These are phyloP conservation scores for Phytophthora palmivora DNA, from an alignment of 352 stramenopile species.

Conservation along the genomic window DNA sequence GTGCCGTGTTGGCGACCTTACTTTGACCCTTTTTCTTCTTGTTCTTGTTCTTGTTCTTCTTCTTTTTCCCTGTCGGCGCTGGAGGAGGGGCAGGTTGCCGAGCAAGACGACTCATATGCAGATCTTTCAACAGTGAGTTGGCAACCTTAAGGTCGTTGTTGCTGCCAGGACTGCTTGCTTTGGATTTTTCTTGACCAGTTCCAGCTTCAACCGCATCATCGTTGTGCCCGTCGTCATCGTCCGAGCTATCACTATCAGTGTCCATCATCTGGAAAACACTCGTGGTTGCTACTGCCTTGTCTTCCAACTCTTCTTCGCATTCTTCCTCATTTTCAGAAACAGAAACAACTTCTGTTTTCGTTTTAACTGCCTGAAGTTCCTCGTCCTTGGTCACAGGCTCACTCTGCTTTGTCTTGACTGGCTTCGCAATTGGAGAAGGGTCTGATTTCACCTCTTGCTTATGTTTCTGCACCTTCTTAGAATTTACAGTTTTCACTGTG, in stretches of 20 bases:
- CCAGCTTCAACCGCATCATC: slow-evolving; percentile 26
- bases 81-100: slow-evolving; percentile 41
- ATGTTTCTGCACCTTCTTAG: slow-evolving; percentile 19
- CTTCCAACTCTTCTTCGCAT: slow-evolving; percentile 28
- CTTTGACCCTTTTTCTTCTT: slow-evolving; percentile 56
- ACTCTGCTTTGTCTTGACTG: slow-evolving; percentile 7
- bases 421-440: neutral
- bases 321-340: slow-evolving; percentile 18
- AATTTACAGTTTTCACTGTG: slow-evolving; percentile 11
- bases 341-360: slow-evolving; percentile 3
- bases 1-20: slow-evolving; percentile 29
- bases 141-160: slow-evolving; percentile 33
- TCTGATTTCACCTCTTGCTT: slow-evolving; percentile 14
- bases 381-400: slow-evolving; percentile 6
- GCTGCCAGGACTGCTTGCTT: slow-evolving; percentile 7
- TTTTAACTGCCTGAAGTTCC: neutral
- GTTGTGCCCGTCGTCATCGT: slow-evolving; percentile 23
- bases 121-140: slow-evolving; percentile 61
- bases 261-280: slow-evolving; percentile 61
- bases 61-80: slow-evolving; percentile 42
- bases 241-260: slow-evolving; percentile 41
- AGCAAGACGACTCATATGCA: slow-evolving; percentile 68
- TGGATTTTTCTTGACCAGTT: neutral
- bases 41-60: slow-evolving; percentile 60
- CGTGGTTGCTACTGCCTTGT: slow-evolving; percentile 20